These are phyloP conservation scores for Cylindrodendrum hubeiense DNA, from an alignment of 2,329 filamentous ascomycete species.

Conservation along the genomic window DNA sequence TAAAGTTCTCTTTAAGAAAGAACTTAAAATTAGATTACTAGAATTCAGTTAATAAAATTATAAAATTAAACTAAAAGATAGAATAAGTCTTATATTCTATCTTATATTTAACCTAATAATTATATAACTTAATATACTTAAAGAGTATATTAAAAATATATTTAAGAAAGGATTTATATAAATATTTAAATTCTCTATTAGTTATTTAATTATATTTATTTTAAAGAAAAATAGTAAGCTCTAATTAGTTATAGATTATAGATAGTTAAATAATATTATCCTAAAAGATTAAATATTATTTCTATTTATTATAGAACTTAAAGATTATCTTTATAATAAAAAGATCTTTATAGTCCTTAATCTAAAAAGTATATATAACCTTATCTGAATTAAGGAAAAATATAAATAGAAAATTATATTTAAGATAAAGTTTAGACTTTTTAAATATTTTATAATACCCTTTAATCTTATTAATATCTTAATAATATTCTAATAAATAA, in stretches of 20 bases:
- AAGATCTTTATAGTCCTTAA: conserved; percentile 32
- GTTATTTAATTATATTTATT: neutral
- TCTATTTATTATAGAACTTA: no score
- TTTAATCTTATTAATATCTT: conserved; percentile 28
- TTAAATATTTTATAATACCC: conserved; percentile 48
- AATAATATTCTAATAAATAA: conserved; percentile 32
- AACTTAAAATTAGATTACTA: no score
- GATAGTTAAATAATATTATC: no score
- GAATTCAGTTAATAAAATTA: no score
- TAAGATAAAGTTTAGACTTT: conserved; percentile 46
- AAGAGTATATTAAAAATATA: conserved; percentile 8
- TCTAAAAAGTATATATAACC: conserved; percentile 42
- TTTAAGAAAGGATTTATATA: conserved; percentile 22
- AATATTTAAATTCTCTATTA: neutral
- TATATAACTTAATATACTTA: neutral
- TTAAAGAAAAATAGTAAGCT: no score
- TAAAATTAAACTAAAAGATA: no score
- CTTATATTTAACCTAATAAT: no score
- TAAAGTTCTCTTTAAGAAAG: no score
- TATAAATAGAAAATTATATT: conserved; percentile 52
- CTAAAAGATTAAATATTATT: no score
- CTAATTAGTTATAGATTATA: no score
- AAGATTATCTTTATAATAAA: no score
- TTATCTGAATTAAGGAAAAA: conserved; percentile 46
- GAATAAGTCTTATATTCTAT: no score